Evolutionary conservation across 1,284 basidiomycete species (phyloP).

Genomic region (Xerocomus amazonicus): DNA sequence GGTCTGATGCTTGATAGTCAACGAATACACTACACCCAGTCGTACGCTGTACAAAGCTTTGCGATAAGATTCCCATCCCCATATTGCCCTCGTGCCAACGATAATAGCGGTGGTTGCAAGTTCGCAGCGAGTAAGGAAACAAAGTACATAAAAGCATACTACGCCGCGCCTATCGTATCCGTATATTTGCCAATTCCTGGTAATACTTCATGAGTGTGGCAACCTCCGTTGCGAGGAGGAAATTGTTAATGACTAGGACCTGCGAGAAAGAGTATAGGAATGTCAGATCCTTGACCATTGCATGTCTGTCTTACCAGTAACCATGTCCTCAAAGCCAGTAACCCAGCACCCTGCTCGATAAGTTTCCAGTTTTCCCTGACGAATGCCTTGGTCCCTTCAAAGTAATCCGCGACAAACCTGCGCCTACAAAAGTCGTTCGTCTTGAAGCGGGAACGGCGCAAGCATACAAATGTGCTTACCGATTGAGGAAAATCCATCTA

Average conservation of each 20-base stretch:
- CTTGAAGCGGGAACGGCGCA: no score
- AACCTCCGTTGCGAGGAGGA: conserved; percentile 44
- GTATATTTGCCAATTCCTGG: conserved; percentile 42
- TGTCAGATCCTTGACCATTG: neutral
- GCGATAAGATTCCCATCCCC: no score
- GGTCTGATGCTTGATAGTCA: no score
- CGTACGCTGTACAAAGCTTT: no score
- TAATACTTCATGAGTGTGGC: conserved; percentile 45
- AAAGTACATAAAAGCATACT: no score
- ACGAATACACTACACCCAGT: no score
- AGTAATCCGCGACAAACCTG: conserved; percentile 53
- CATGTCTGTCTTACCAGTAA: conserved; percentile 47
- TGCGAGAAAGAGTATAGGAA: conserved; percentile 16
- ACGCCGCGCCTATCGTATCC: conserved; percentile 28
- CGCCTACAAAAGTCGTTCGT: conserved; percentile 33
- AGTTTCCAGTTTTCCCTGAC: conserved; percentile 57
- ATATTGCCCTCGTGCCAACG: no score
- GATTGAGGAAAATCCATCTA: conserved; percentile 64
- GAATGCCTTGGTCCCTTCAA: conserved; percentile 49
- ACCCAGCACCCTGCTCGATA: conserved; percentile 66
- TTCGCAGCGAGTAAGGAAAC: no score
- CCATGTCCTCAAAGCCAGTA: conserved; percentile 58
- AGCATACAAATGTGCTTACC: conserved; percentile 44
- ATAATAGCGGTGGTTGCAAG: no score
- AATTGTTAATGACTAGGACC: conserved; percentile 47